Evolutionary conservation across 1,284 basidiomycete genomes (phyloP), one percentile per base, ranked within the genome.

Genomic region (Tremellales sp.): DNA sequence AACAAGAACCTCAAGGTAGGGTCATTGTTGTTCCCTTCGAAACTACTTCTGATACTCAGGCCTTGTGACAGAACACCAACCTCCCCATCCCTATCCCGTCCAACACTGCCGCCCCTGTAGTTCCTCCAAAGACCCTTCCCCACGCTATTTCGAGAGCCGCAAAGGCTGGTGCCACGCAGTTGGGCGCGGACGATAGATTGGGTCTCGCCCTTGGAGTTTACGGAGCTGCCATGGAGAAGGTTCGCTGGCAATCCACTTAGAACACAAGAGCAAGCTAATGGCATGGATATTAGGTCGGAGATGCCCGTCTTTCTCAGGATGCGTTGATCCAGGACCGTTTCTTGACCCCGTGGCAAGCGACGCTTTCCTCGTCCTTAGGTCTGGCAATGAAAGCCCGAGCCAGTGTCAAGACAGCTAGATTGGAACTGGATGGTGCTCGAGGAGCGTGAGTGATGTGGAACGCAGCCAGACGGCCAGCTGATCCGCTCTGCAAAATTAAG

Each of bases 121-220:
- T 77, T 4, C 72, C 76, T 12, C 88, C 88, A 76, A 97, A 97
- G 81, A 98, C 94, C 2, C 84, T 98, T 39, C 86, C 92, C 3
- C 94, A 97, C 68, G 94, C 95, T 0, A 79, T 97, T 45, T 81
- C 83, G 21, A 84, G 94, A 39, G 86, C 91, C 0, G 83, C 92
- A 1, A 81, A 83, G 43, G 71, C 76, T 4, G 87, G 86, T 1
- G 83, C 86, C 5, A 75, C 87, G 21, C 76, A 80, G 44, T 56
- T 72, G 22, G 78, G 78, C 18, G 72, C 71, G 12, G 79, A 82
- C 8, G 82, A 86, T 60, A 79, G 82, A 53, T 79, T 94, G 25
- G 86, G 82, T 28, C 81, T 81, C 61, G 86, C 86, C 0, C 78
- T 98, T 29, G 80, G 78, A 40, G 73, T 83, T 42, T 97, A 95